Evolutionary conservation across 805 yeast species (phyloP).

Genomic region (Barnettozyma vustinii): DNA sequence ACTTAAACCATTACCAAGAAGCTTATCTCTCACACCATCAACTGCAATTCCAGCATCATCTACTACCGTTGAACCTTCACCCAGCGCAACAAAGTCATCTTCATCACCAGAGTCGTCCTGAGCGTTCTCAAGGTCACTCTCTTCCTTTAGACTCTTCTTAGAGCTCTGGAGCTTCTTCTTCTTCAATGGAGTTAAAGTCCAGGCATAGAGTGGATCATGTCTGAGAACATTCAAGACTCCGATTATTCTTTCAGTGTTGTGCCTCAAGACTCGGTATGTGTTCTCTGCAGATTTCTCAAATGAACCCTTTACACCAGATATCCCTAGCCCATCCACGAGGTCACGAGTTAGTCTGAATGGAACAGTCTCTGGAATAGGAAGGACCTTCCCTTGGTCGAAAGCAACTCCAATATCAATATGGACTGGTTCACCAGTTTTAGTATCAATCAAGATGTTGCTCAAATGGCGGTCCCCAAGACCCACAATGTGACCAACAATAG

Average conservation of each 20-base stretch:
- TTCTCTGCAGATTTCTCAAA: conserved; percentile 71
- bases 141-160: neutral
- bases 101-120: neutral
- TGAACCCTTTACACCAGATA: conserved; percentile 75
- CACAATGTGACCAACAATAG: conserved; percentile 80
- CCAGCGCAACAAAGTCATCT: conserved; percentile 7
- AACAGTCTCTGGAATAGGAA: conserved; percentile 87
- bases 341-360: conserved; percentile 92
- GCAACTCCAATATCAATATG: conserved; percentile 97
- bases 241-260: conserved; percentile 61
- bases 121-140: neutral
- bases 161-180: conserved; percentile 43
- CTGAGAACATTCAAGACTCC: conserved; percentile 79
- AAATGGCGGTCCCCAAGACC: conserved; percentile 97
- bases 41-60: conserved; percentile 78
- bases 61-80: conserved; percentile 16
- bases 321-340: conserved; percentile 88
- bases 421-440: conserved; percentile 80
- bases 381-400: conserved; percentile 83
- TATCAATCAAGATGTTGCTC: conserved; percentile 82
- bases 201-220: conserved; percentile 90
- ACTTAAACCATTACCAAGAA: conserved; percentile 61
- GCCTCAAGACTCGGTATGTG: conserved; percentile 61
- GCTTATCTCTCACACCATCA: conserved; percentile 62
- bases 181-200: conserved; percentile 80